Evolutionary conservation across 2,329 filamentous ascomycete species (phyloP).

Genomic region (Hypomyces perniciosus): DNA sequence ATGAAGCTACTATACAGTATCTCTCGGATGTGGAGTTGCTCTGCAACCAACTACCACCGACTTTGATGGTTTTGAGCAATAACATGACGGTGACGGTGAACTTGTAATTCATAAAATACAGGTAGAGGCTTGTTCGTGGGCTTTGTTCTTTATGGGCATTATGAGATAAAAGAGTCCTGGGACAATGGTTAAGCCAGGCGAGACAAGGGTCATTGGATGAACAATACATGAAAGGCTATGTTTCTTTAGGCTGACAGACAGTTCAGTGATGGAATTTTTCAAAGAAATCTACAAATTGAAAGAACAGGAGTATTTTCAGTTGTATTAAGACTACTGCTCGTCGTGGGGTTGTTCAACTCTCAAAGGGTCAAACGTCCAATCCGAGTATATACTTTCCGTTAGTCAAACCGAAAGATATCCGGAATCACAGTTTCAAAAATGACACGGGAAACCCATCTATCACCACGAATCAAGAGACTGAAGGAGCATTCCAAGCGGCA

Average conservation of each 20-base stretch:
- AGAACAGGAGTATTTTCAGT: neutral
- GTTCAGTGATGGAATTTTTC: neutral
- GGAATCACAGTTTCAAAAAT: neutral
- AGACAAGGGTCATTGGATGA: neutral
- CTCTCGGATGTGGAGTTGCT: slow-evolving; percentile 73
- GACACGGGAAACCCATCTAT: neutral
- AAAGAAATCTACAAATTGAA: neutral
- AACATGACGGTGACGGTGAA: slow-evolving; percentile 84
- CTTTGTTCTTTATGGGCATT: neutral
- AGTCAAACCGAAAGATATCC: too few species aligned
- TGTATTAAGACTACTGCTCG: too few species aligned
- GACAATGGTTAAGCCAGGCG: neutral
- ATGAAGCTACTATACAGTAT: slow-evolving; percentile 65
- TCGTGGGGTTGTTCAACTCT: too few species aligned
- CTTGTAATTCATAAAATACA: slow-evolving; percentile 36
- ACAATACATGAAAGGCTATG: neutral
- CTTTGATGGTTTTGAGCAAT: slow-evolving; percentile 76
- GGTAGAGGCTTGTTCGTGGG: neutral
- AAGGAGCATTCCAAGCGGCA: neutral
- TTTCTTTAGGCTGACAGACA: neutral
- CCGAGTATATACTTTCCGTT: too few species aligned
- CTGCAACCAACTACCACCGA: slow-evolving; percentile 69
- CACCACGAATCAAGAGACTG: neutral
- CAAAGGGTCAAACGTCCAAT: too few species aligned
- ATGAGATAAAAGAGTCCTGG: too few species aligned